Evolutionary conservation across 2,329 filamentous ascomycete genomes (phyloP).

Genomic region (Pseudogymnoascus sp.): DNA sequence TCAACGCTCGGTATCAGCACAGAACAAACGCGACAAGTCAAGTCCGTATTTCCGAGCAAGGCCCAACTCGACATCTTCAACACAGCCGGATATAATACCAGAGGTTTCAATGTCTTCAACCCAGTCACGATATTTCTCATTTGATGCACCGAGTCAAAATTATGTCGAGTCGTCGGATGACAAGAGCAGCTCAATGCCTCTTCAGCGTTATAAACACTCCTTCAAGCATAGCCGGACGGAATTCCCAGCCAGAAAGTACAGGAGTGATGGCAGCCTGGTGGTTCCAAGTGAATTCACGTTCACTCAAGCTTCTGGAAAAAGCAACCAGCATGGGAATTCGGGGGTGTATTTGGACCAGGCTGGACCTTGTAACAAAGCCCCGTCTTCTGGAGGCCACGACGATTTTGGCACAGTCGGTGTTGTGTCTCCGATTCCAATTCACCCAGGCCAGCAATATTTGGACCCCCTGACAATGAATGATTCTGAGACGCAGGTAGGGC

Average conservation of each 20-base stretch:
- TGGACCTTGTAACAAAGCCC: not conserved
- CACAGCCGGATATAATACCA: not conserved
- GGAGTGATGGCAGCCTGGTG: not conserved
- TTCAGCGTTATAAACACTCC: not conserved
- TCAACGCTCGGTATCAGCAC: not conserved
- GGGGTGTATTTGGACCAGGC: not conserved
- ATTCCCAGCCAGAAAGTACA: not conserved
- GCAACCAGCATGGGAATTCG: not conserved
- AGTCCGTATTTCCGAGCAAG: constrained; percentile 1
- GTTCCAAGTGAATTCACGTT: not conserved
- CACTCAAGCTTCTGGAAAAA: not conserved
- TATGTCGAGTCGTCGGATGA: not conserved
- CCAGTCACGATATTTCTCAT: not conserved
- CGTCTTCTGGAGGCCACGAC: not conserved
- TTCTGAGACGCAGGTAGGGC: constrained; percentile 3
- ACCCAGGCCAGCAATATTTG: not conserved
- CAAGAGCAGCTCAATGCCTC: not conserved
- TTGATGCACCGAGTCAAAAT: not conserved
- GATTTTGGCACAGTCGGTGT: not conserved
- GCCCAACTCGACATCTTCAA: not conserved
- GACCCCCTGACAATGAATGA: not conserved
- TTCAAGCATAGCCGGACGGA: not conserved
- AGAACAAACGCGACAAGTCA: constrained; percentile 4
- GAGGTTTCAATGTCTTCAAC: not conserved
- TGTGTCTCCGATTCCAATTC: not conserved